Base-by-base conservation (phyloP, 2,329 filamentous ascomycete genomes). In the Juglanconis oblonga region DNA sequence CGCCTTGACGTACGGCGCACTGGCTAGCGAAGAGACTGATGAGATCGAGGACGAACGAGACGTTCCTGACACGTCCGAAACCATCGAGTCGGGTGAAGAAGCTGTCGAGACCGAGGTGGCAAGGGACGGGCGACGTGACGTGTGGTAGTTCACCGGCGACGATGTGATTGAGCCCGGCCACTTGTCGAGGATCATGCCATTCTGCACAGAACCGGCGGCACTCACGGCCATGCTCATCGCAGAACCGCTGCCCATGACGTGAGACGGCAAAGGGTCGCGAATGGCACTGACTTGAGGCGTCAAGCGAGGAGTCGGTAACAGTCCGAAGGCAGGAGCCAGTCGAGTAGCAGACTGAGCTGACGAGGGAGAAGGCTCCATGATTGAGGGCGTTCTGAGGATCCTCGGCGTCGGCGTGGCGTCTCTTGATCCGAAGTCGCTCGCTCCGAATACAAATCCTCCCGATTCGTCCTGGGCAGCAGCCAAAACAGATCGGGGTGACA, bases 31-130 rank as follows among this genome's bases (percentile, higher is more conserved):
- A 66, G 84, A 86, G 67, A 82, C 79, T 69, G 84, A 86, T 59
- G 84, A 87, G 73, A 86, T 84, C 17, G 85, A 87, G 70, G 85
- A 87, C 55, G 84, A 86, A 71, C 84, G 83, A 65, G 85, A 87
- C 64, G 84, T 79, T 63, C 80, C 80, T 61, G 82, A 87, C 59
- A 78, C 77, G 69, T 88, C 86, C 61, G 86, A 87, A 50, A 88
- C 74, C 85, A 88, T 87, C 58, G 86, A 88, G 69, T 88, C 85
- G 64, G 86, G 86, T 33, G 86, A 88, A 61, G 86, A 88, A 38
- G 82, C 81, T 35, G 82, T 83, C 32, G 85, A 88, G 66, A 85
- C 76, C 17, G 85, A 86, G 68, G 81, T 86, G 70, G 84, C 85
- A 62, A 87, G 80, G 14, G 85, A 87, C 13, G 85, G 86, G 63